Evolutionary conservation across 2,329 filamentous ascomycete genomes (phyloP), one percentile per base, ranked within the genome.

Genomic region (Fusarium coicis): DNA sequence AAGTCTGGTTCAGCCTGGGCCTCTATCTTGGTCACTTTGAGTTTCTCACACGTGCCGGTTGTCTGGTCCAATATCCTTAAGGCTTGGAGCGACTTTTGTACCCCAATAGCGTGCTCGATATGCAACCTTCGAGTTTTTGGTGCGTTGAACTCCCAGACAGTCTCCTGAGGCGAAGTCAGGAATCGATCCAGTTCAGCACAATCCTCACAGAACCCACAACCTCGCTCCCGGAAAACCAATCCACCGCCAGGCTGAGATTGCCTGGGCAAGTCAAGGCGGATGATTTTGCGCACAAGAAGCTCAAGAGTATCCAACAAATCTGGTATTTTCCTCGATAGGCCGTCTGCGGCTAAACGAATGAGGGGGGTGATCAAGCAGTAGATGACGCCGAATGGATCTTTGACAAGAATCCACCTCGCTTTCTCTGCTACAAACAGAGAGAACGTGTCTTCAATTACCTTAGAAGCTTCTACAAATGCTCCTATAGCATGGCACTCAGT

Each of bases 201-300:
- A 40, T 66, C 68, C 19, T 52, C 62, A 12, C 62, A 49, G 21
- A 52, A 68, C 21, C 43, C 23, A 30, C 66, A 72, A 9, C 68
- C 68, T 14, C 68, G 59, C 16, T 42, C 54, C 30, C 56, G 30
- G 39, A 68, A 58, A 36, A 44, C 30, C 59, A 60, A 56, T 10
- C 55, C 46, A 10, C 30, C 32, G 16, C 40, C 28, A 32, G 15
- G 15, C 10, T 6, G 21, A 16, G 58, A 55, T 21, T 39, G 37
- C 15, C 42, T 23, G 34, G 39, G 26, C 15, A 68, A 23, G 16
- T 56, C 28, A 14, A 23, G n/a, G 23, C 43, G 30, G 36, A 66
- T 67, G n/a, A 58, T 40, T 21, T 32, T n/a, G 14, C 49, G 60
- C 28, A 64, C n/a, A 19, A 61, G 42, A 23, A 57, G 30, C 23